Percentiles rank a stretch among this genome's conserved stretches.
Conservation (phyloP, 768 basidiomycete species). For the Rhizopogon sp. region DNA sequence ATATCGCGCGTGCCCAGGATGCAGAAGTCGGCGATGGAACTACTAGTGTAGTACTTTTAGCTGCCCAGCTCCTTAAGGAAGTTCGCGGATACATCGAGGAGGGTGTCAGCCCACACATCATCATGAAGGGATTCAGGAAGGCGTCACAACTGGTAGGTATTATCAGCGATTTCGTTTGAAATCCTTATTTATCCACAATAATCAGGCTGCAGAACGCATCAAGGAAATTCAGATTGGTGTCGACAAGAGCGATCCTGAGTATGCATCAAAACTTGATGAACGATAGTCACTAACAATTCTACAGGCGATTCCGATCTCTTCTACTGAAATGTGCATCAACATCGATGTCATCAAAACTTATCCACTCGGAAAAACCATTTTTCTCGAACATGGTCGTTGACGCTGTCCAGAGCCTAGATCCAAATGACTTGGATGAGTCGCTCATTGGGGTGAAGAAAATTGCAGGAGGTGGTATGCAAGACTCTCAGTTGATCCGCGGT, state of each 20-base stretch:
- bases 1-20: conserved; percentile 97
- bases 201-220: conserved; percentile 79
- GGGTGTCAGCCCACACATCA: conserved; percentile 94
- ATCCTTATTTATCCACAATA: conserved; percentile 2
- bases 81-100: conserved; percentile 90
- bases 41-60: conserved; percentile 91
- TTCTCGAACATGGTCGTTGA: conserved; percentile 99
- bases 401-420: conserved; percentile 89
- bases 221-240: conserved; percentile 86
- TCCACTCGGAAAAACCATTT: conserved; percentile 98
- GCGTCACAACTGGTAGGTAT: conserved; percentile 74
- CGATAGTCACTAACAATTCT: conserved; percentile 6
- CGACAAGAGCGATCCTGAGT: conserved; percentile 89
- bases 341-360: conserved; percentile 99
- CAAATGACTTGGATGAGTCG: conserved; percentile 89
- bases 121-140: conserved; percentile 93
- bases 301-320: conserved; percentile 87
- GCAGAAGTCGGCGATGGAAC: conserved; percentile 99
- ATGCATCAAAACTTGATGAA: conserved; percentile 26
- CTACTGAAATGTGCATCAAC: conserved; percentile 96
- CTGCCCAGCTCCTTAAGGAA: conserved; percentile 93
- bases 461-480: conserved; percentile 96
- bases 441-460: conserved; percentile 98
- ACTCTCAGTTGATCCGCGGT: conserved; percentile 82
- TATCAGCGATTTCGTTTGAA: conserved; percentile 4